These are phyloP conservation scores for Pseudisothecium myosuroides DNA, from an alignment of 225 moss, liverwort and hornwort species.

Conservation along the genomic window DNA sequence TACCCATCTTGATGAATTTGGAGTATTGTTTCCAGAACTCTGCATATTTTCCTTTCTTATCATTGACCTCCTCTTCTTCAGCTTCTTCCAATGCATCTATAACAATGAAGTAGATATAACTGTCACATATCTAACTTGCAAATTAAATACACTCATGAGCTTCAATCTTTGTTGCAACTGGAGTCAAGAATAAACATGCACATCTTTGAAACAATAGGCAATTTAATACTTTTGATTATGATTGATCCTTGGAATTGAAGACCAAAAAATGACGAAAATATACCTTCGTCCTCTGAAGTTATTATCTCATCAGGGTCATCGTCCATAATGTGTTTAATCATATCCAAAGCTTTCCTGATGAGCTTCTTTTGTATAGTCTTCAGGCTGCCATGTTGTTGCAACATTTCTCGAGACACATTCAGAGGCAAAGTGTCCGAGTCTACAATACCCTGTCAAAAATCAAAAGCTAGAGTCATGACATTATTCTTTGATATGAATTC, in stretches of 20 bases:
- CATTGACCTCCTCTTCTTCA: constrained; percentile 19
- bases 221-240: background rate
- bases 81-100: constrained; percentile 20
- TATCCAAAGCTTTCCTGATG: constrained; percentile 71
- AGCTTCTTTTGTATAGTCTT: constrained; percentile 86
- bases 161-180: background rate
- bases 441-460: constrained; percentile 47
- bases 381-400: constrained; percentile 53
- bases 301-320: constrained; percentile 58
- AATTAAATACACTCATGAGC: background rate
- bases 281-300: constrained; percentile 1
- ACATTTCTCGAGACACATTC: constrained; percentile 89
- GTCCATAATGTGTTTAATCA: constrained; percentile 65
- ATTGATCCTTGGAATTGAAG: background rate
- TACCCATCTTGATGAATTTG: constrained; percentile 82
- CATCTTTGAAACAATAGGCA: background rate
- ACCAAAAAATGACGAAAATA: background rate
- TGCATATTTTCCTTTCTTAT: constrained; percentile 55
- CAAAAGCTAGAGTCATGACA: background rate
- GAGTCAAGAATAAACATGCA: background rate
- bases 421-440: constrained; percentile 72
- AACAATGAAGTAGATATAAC: background rate
- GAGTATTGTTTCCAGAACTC: constrained; percentile 78
- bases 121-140: background rate
- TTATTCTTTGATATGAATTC: background rate